Evolutionary conservation across 495 filamentous ascomycete genomes (phyloP).

Genomic region (Neurospora sp.): DNA sequence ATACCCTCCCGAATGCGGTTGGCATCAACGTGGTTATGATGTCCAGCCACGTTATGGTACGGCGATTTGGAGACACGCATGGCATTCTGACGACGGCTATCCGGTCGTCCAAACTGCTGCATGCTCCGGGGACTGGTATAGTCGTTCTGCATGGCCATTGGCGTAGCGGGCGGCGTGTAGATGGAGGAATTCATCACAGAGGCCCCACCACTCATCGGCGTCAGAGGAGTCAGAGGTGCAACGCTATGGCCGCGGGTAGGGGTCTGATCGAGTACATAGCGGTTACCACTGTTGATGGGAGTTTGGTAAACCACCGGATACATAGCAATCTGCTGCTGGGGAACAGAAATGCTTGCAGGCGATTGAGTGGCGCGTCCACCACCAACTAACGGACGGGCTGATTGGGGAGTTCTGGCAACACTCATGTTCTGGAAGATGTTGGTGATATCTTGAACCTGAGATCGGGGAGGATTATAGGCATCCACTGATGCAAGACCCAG

Average conservation of each 20-base stretch:
- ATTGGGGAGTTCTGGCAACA: slow-evolving; percentile 4
- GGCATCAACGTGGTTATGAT: slow-evolving; percentile 60
- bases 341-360: slow-evolving; percentile 7
- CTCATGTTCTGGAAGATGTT: slow-evolving; percentile 11
- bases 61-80: slow-evolving; percentile 29
- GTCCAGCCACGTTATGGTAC: slow-evolving; percentile 31
- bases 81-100: slow-evolving; percentile 31
- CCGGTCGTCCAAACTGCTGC: slow-evolving; percentile 16
- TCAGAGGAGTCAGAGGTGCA: slow-evolving; percentile 9
- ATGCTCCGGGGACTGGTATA: slow-evolving; percentile 22
- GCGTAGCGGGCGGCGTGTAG: slow-evolving; percentile 25
- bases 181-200: slow-evolving; percentile 17
- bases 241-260: slow-evolving; percentile 20
- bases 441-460: slow-evolving; percentile 7
- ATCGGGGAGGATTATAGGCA: neutral
- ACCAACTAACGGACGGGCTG: neutral
- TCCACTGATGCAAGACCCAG: neutral
- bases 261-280: slow-evolving; percentile 28
- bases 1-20: slow-evolving; percentile 53
- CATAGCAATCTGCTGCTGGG: slow-evolving; percentile 17
- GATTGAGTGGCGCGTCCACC: slow-evolving; percentile 4
- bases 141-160: slow-evolving; percentile 18
- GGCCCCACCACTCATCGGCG: slow-evolving; percentile 10
- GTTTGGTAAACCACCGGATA: slow-evolving; percentile 27
- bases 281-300: slow-evolving; percentile 11